Evolutionary conservation across 176 grass and related monocot species (phyloP).

Genomic region (Carex myosuroides): DNA sequence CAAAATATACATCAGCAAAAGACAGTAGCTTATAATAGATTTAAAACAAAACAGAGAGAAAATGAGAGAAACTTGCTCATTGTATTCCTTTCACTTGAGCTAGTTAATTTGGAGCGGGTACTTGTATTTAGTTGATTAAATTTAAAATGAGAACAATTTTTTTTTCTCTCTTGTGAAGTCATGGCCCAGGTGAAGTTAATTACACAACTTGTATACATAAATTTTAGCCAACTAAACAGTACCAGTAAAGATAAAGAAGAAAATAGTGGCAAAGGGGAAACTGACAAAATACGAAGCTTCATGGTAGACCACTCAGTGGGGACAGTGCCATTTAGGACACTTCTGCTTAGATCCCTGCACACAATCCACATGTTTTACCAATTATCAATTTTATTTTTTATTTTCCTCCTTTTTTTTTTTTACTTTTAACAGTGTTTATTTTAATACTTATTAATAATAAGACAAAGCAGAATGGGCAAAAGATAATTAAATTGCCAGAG

Average conservation of each 20-base stretch:
- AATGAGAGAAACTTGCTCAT: background rate
- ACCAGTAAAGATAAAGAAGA: background rate
- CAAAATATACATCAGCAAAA: background rate
- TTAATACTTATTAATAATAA: background rate
- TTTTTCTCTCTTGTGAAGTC: background rate
- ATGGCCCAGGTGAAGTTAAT: background rate
- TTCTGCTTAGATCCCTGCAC: constrained; percentile 70
- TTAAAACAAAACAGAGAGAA: background rate
- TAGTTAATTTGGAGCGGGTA: background rate
- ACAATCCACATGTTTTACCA: background rate
- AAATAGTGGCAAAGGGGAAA: constrained; percentile 24
- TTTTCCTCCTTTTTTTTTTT: background rate
- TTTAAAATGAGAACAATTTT: background rate
- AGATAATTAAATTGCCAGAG: background rate
- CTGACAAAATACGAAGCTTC: constrained; percentile 68
- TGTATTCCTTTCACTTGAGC: background rate
- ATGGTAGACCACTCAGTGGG: constrained; percentile 56
- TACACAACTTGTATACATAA: background rate
- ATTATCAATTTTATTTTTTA: background rate
- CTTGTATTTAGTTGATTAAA: background rate
- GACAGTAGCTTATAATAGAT: background rate
- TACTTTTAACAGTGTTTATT: background rate
- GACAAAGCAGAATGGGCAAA: background rate
- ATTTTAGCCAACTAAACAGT: background rate
- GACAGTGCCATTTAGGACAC: constrained; percentile 48